phyloP scores from a whole-genome alignment of 2,329 filamentous ascomycete species.

The Ceratocystiopsis brevicomis region DNA sequence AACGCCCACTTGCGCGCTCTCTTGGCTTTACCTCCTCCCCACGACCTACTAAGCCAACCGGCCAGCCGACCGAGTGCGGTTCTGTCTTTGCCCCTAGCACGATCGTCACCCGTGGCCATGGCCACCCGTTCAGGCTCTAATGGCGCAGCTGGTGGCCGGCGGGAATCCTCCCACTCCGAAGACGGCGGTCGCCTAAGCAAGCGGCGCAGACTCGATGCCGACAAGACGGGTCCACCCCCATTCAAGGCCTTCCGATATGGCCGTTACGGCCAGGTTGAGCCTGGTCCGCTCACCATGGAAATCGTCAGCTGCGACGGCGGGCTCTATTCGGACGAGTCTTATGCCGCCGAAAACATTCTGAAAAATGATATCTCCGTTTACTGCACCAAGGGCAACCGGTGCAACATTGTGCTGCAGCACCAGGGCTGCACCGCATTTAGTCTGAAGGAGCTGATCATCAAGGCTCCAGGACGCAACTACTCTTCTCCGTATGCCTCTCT shows the following conservation, averaged over 20 bases:
- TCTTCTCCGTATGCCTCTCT: constrained; percentile 54
- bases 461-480: constrained; percentile 62
- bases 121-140: not conserved
- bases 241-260: constrained; percentile 58
- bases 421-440: constrained; percentile 64
- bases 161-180: constrained; percentile 3
- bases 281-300: constrained; percentile 68
- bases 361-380: constrained; percentile 71
- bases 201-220: constrained; percentile 50
- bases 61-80: not conserved
- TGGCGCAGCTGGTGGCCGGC: constrained; percentile 1
- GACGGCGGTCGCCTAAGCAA: constrained; percentile 34
- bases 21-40: constrained; percentile 16
- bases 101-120: not conserved
- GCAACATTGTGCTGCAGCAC: constrained; percentile 73
- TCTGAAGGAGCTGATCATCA: constrained; percentile 72
- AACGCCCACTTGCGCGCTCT: constrained; percentile 25
- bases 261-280: constrained; percentile 69
- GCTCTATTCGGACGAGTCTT: constrained; percentile 40
- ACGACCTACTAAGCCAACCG: constrained; percentile 1
- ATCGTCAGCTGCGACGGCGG: constrained; percentile 81
- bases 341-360: constrained; percentile 64
- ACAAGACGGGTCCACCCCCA: constrained; percentile 26
- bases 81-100: not conserved
- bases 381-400: constrained; percentile 71